Conservation (phyloP, 1,284 basidiomycete species). For the Ustilago cynodontis region DNA sequence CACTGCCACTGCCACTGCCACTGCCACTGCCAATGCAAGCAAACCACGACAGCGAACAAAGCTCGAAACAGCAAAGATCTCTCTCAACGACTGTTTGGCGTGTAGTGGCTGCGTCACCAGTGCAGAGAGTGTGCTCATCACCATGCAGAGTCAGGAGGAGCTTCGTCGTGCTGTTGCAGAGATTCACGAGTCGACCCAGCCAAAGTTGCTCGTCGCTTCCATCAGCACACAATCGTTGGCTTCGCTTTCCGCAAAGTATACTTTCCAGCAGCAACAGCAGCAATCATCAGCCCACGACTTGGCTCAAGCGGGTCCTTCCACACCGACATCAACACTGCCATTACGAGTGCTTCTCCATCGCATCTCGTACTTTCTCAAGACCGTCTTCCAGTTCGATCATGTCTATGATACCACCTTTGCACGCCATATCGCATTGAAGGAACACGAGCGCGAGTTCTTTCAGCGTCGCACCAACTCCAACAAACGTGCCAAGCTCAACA, state of each 20-base stretch:
- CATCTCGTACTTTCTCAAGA: constrained; percentile 71
- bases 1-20: not conserved
- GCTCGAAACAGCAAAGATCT: constrained; percentile 81
- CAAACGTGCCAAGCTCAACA: constrained; percentile 7
- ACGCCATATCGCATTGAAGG: constrained; percentile 84
- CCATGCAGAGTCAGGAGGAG: constrained; percentile 94
- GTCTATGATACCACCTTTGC: constrained; percentile 96
- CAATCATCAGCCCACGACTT: constrained; percentile 6
- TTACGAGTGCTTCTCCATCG: constrained; percentile 70
- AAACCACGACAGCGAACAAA: constrained; percentile 64
- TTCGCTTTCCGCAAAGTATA: constrained; percentile 74
- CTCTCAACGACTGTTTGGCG: constrained; percentile 92
- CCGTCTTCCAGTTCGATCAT: constrained; percentile 77
- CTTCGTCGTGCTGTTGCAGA: constrained; percentile 74
- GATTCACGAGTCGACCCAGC: constrained; percentile 13
- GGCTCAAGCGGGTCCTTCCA: constrained; percentile 12
- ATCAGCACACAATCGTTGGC: constrained; percentile 89
- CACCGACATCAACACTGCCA: constrained; percentile 72
- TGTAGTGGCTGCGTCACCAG: constrained; percentile 98
- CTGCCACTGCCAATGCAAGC: constrained; percentile 9
- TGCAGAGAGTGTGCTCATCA: constrained; percentile 95
- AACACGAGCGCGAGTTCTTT: constrained; percentile 85
- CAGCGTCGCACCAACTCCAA: constrained; percentile 41
- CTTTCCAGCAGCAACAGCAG: constrained; percentile 30
- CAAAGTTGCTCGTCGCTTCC: constrained; percentile 57